Conservation (phyloP, 2,329 filamentous ascomycete species). For the Phyllosticta citribraziliensis region DNA sequence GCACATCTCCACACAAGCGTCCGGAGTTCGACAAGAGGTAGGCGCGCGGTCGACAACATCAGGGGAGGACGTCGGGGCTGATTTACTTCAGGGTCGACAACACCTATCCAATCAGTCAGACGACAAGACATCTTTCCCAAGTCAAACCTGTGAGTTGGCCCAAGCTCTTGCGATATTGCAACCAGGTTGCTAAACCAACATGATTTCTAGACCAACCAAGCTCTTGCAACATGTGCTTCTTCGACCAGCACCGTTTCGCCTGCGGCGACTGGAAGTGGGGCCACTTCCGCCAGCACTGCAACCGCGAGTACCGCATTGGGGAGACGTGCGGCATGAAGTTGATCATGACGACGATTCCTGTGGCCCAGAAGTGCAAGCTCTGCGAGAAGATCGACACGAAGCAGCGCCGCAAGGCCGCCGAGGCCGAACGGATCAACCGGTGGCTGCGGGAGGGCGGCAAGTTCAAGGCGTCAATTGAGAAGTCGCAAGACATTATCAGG, state of each 20-base stretch:
- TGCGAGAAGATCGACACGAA: slow-evolving; percentile 89
- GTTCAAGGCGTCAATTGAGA: slow-evolving; percentile 51
- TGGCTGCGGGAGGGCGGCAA: slow-evolving; percentile 63
- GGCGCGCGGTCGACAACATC: background rate
- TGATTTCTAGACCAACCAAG: slow-evolving; percentile 7
- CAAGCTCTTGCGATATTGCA: slow-evolving; percentile 7
- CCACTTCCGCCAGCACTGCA: slow-evolving; percentile 84
- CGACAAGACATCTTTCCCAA: slow-evolving; percentile 5
- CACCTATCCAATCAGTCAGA: slow-evolving; percentile 11
- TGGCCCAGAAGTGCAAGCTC: slow-evolving; percentile 62
- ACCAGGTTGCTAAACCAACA: slow-evolving; percentile 1
- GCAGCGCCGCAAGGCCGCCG: slow-evolving; percentile 61
- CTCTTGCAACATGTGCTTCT: slow-evolving; percentile 71
- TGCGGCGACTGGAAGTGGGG: slow-evolving; percentile 96
- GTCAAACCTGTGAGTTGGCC: slow-evolving; percentile 10
- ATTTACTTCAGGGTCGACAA: background rate
- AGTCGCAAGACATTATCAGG: slow-evolving; percentile 62
- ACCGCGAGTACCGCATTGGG: slow-evolving; percentile 87
- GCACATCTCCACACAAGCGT: slow-evolving; percentile 1
- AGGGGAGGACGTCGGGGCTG: slow-evolving; percentile 1
- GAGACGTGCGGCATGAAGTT: slow-evolving; percentile 94
- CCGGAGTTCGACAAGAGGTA: slow-evolving; percentile 4
- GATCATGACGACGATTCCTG: slow-evolving; percentile 61
- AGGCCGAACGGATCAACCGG: slow-evolving; percentile 62
- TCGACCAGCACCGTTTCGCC: slow-evolving; percentile 74